Percentiles rank a stretch among this genome's conserved stretches.
These are phyloP conservation scores for Pseudocercospora fijiensis DNA, from an alignment of 2,329 filamentous ascomycete genomes.

Conservation along the genomic window DNA sequence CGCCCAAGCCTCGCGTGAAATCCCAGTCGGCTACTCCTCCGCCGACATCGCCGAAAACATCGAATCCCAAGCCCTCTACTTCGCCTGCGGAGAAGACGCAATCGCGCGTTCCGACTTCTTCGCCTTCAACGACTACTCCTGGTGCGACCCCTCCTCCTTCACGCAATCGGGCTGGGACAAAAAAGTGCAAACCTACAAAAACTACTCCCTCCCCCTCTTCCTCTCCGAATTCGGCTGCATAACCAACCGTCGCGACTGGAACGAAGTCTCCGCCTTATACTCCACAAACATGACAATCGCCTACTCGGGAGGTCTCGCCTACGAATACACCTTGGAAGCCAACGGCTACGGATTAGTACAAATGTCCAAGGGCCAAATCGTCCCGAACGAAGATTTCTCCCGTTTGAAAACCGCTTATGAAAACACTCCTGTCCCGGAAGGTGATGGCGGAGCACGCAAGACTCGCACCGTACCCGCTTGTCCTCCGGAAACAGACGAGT, in stretches of 20 bases:
- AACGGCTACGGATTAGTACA: conserved; percentile 79
- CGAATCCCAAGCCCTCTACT: conserved; percentile 80
- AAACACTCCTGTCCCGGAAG: conserved; percentile 53
- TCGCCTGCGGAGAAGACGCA: conserved; percentile 86
- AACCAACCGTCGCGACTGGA: conserved; percentile 75
- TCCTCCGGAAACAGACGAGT: conserved; percentile 55
- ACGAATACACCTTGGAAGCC: conserved; percentile 82
- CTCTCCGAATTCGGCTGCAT: conserved; percentile 91
- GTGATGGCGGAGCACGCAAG: conserved; percentile 59
- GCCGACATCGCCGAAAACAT: conserved; percentile 84
- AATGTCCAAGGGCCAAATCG: conserved; percentile 56
- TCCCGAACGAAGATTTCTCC: conserved; percentile 63
- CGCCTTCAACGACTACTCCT: conserved; percentile 85
- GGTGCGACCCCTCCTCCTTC: conserved; percentile 72
- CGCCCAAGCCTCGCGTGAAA: conserved; percentile 64
- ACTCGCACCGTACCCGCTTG: conserved; percentile 50
- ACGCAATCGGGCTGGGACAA: conserved; percentile 73
- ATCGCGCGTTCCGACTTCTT: conserved; percentile 79
- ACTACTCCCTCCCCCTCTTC: conserved; percentile 87
- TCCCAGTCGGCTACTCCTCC: conserved; percentile 80
- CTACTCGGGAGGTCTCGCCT: conserved; percentile 93
- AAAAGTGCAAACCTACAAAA: conserved; percentile 83
- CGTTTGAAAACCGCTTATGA: conserved; percentile 54
- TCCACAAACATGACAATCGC: conserved; percentile 75
- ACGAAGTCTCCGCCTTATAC: conserved; percentile 79